phyloP scores from a whole-genome alignment of 345 rosid genomes.

The Lumnitzera racemosa region DNA sequence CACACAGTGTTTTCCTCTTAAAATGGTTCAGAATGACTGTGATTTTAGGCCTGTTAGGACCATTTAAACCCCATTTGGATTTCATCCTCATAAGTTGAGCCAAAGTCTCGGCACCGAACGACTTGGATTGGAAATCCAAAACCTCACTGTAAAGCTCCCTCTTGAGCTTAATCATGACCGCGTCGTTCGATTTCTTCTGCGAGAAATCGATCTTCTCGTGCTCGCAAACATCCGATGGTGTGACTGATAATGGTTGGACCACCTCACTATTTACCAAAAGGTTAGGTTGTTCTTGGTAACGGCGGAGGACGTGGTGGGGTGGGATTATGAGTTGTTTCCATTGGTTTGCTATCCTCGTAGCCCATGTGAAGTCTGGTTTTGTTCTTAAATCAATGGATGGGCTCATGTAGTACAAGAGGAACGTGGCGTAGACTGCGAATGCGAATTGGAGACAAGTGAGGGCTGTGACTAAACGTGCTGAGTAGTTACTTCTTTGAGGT shows the following conservation, averaged over 20 bases:
- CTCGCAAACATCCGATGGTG: conserved; percentile 64
- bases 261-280: conserved; percentile 23
- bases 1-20: conserved; percentile 90
- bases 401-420: conserved; percentile 84
- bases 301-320: conserved; percentile 45
- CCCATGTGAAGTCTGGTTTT: conserved; percentile 88
- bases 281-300: conserved; percentile 50
- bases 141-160: conserved; percentile 63
- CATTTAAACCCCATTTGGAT: conserved; percentile 68
- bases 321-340: conserved; percentile 67
- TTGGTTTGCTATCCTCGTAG: conserved; percentile 64
- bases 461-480: conserved; percentile 59
- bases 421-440: conserved; percentile 85
- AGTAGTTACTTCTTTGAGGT: conserved; percentile 13
- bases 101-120: conserved; percentile 60
- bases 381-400: conserved; percentile 68
- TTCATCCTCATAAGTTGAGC: conserved; percentile 68
- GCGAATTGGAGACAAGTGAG: conserved; percentile 77
- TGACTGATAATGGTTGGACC: conserved; percentile 18
- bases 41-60: conserved; percentile 58
- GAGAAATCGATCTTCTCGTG: conserved; percentile 77
- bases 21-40: conserved; percentile 91
- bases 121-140: conserved; percentile 47
- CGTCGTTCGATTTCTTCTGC: conserved; percentile 84
- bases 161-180: conserved; percentile 71